Evolutionary conservation across 176 grass and related monocot species (phyloP).

Genomic region (Hyparrhenia diplandra): DNA sequence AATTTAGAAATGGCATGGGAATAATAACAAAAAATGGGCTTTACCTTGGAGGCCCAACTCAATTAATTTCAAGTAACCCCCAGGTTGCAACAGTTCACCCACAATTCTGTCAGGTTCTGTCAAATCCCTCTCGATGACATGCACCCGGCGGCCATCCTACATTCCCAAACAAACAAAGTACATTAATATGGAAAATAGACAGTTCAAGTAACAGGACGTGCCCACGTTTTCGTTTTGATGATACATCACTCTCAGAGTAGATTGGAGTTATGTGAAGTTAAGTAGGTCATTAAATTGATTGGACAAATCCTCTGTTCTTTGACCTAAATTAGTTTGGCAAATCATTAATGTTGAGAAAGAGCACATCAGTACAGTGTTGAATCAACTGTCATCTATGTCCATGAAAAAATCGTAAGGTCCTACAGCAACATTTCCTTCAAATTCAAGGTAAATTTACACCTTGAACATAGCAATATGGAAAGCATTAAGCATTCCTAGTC

Average conservation of each 20-base stretch:
- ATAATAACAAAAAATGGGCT: background rate
- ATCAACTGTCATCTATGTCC: background rate
- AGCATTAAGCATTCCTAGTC: background rate
- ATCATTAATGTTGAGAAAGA: constrained; percentile 34
- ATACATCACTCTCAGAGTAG: constrained; percentile 29
- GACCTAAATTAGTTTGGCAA: constrained; percentile 19
- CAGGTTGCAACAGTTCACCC: constrained; percentile 91
- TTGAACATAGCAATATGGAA: background rate
- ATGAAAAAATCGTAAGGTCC: background rate
- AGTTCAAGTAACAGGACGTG: background rate
- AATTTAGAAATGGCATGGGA: background rate
- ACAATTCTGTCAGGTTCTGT: constrained; percentile 96
- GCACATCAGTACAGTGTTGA: constrained; percentile 4
- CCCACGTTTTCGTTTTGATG: constrained; percentile 10
- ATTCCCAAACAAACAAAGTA: constrained; percentile 30
- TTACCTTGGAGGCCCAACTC: constrained; percentile 88
- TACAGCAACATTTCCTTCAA: background rate
- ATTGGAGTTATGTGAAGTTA: constrained; percentile 10
- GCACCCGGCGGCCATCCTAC: constrained; percentile 81
- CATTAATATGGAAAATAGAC: background rate
- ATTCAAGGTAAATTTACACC: background rate
- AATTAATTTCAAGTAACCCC: constrained; percentile 88
- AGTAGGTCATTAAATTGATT: constrained; percentile 16
- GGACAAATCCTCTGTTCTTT: background rate
- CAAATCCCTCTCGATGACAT: constrained; percentile 96